Evolutionary conservation across 2,329 filamentous ascomycete species (phyloP), one percentile per base, ranked within the genome.

Genomic region (Sordariomycetes sp.): DNA sequence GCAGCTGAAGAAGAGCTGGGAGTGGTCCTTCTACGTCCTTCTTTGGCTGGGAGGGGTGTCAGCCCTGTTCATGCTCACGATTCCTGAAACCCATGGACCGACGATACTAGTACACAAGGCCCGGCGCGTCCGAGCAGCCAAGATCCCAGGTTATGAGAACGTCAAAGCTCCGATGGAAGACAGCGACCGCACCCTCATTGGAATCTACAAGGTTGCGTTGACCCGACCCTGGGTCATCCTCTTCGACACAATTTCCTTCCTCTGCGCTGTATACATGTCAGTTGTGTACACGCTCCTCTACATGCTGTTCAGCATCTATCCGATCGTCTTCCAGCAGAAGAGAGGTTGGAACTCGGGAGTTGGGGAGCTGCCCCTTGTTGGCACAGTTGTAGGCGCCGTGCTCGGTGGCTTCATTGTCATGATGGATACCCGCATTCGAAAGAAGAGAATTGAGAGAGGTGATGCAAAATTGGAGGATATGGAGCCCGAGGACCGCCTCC

Each of bases 291-390:
- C 56, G 6, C 53, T 72, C 2, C 53, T 70, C 8, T 73, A 73
- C 49, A 75, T 76, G 70, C 59, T 76, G 9, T 75, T 76, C 49
- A 65, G 57, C 16, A 73, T 73, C 36, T 75, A 75, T 35, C 68
- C 64, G 4, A 69, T 72, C 25, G 64, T 74, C 6, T 73, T 70
- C 42, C 64, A 71, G 40, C 48, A 69, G 31, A 59, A 51, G 41
- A 59, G 69, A 3, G 68, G 67, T 1, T 75, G 70, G 69, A 74
- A 71, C 39, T 42, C 61, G 0, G 70, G 70, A 8, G 63, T 71
- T 3, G 68, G 66, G 5, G 61, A 70, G 36, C 49, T 75, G 1
- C 67, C 70, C 2, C 50, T 74, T 6, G 46, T 74, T 4, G 70
- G 70, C 4, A 65, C 64, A 4, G 56, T 63, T 11, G 40, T 72